Base-by-base conservation (phyloP, 2,329 filamentous ascomycete species). In the Emmonsiellopsis sp. region DNA sequence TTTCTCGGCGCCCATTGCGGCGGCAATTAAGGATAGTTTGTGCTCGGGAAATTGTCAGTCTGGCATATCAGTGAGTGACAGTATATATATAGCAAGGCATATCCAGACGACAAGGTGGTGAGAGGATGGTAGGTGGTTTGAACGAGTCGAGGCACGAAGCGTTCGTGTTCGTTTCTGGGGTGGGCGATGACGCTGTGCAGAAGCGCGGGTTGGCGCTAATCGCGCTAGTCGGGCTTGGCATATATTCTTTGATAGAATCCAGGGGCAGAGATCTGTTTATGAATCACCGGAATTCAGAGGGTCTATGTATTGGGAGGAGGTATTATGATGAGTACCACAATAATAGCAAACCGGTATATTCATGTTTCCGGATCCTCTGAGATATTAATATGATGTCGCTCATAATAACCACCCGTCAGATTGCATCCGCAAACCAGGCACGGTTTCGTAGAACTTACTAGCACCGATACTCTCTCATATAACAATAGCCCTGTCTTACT, bases 1-100 rank as follows among this genome's bases (percentile, higher is more conserved):
- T 32, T 53, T 57, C 43, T 57, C 52, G 31, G 42, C 40, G 44
- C 43, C 48, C 58, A 58, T 60, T 13, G 21, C 49, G 37, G 33
- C 21, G 9, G 6, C 36, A 8, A 14, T 36, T 43, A 31, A 44
- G 39, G 31, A n/a, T 31, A 27, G 31, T 5, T 31, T 9, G 42
- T 44, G 14, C 14, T 5, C 11, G 10, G 32, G 13, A 14, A 36
- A 5, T 33, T 34, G 34, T 51, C 39, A 6, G n/a, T 33, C 6
- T 13, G 40, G 21, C 47, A 49, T 49, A 32, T 40, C 36, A 40
- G 4, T 31, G 6, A 32, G 14, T 17, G 11, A 31, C 39, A 39
- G n/a, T 17, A 17, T 10, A 32, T 31, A 33, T 33, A 40, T 21
- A 5, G 36, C 21, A 3, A 31, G 33, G 39, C 5, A 40, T 11